A percentile compares a stretch with the other conserved stretches of the same genome.
phyloP scores from a whole-genome alignment of 2,329 filamentous ascomycete genomes.

The Akanthomyces muscarius region DNA sequence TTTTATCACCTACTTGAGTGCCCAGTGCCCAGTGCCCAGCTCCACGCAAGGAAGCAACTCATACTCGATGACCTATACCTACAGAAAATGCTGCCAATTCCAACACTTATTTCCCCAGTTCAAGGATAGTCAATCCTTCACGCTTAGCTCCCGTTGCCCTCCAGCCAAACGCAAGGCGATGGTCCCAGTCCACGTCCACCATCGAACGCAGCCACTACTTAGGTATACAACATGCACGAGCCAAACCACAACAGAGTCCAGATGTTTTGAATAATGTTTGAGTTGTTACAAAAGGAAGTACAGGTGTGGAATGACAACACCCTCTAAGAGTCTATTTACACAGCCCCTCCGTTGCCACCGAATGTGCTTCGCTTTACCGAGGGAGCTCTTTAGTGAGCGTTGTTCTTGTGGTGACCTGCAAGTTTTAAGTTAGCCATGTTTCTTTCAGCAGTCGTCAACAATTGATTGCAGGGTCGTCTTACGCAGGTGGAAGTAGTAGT shows the following conservation, averaged over 20 bases:
- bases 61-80: not conserved
- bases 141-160: not conserved
- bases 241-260: not conserved
- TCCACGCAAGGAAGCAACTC: not conserved
- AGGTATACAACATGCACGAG: not conserved
- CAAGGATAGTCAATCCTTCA: not conserved
- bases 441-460: not conserved
- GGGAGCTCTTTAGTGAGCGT: constrained; percentile 72
- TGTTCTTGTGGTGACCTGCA: constrained; percentile 99
- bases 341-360: constrained; percentile 23
- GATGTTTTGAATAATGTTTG: constrained; percentile 22
- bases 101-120: not conserved
- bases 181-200: not conserved
- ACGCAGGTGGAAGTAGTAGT: constrained; percentile 99
- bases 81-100: too few species aligned
- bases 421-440: constrained; percentile 24
- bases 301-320: constrained; percentile 36
- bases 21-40: not conserved
- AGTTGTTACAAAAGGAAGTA: constrained; percentile 33
- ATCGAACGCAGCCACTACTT: not conserved
- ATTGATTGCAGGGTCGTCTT: constrained; percentile 36
- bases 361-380: constrained; percentile 22
- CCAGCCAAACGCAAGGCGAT: not conserved
- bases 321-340: constrained; percentile 42
- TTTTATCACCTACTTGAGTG: too few species aligned